Base-by-base conservation (phyloP, 2,329 filamentous ascomycete species). In the Neopestalotiopsis sp. region DNA sequence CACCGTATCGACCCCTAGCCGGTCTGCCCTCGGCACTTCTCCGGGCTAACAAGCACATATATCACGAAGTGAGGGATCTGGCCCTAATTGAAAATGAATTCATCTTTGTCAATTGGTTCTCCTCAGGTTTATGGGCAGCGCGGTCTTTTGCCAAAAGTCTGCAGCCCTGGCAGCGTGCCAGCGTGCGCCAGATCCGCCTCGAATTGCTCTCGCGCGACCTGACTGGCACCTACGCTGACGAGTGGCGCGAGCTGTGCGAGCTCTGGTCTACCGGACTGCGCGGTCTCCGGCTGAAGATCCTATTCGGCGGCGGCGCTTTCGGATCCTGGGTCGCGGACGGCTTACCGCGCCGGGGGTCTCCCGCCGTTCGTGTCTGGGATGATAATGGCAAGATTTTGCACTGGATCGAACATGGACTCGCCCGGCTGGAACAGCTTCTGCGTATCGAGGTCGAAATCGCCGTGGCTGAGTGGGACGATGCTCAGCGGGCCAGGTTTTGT, bases 1-100 rank as follows among this genome's bases (percentile, higher is more conserved):
- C 78, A 0, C 75, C 82, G 0, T 65, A 76, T 49, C 79, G 82
- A 1, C 82, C 81, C 0, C 73, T 81, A 9, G 80, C 78, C 17
- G 80, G 79, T 20, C 73, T 86, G 1, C 84, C 85, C 0, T 79
- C 80, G 1, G 75, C 75, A 3, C 74, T 86, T 4, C 79, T 86
- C 2, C 70, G 67, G 4, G 71, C 78, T 28, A 82, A 78, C 71
- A 76, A 75, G 32, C 81, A 84, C 67, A 72, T 86, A 24, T 85
- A 85, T 74, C 40, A 72, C 65, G 85, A 87, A 70, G 76, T 79
- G 3, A 78, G 82, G 3, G 20, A 68, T 0, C 32, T 85, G 2
- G 82, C 84, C 2, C 85, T 84, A 71, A 71, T 74, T 7, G 69
- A 74, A 28, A 85, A 84, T 74, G 83, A 85, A 65, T 86, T 86